Percentiles rank a stretch among this genome's conserved stretches.
Evolutionary conservation across 1,284 basidiomycete species (phyloP).

Genomic region (Exsudoporus floridanus): DNA sequence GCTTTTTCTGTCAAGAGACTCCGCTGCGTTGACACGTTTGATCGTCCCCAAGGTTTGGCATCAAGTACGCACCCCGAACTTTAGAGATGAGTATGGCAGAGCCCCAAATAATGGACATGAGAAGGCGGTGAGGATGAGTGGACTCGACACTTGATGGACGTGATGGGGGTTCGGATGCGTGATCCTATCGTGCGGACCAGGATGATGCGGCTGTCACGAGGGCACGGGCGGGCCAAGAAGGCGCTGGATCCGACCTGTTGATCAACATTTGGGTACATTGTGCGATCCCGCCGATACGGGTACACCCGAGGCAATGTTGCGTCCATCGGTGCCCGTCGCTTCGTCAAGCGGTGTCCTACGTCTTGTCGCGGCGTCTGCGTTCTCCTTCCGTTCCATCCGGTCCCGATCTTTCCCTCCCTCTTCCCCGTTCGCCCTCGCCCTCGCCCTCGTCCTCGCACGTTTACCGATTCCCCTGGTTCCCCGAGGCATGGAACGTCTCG

Average conservation of each 20-base stretch:
- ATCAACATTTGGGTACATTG: conserved; percentile 1
- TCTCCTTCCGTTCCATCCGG: conserved; percentile 1
- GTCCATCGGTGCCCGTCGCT: background rate
- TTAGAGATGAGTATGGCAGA: background rate
- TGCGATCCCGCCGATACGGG: background rate
- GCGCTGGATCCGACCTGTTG: background rate
- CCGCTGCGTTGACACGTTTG: conserved; percentile 9
- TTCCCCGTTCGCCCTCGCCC: too few relatives aligned
- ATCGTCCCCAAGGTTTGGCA: background rate
- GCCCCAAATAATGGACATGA: background rate
- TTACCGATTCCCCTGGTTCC: background rate
- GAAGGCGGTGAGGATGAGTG: background rate
- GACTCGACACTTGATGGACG: background rate
- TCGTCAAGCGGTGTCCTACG: background rate
- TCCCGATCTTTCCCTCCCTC: background rate
- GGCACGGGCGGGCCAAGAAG: background rate
- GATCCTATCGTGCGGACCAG: conserved; percentile 1
- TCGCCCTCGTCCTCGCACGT: background rate
- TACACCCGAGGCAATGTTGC: background rate
- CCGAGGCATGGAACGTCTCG: background rate
- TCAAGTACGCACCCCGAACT: background rate
- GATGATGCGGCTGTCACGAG: background rate
- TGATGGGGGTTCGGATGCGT: background rate
- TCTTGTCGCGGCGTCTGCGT: background rate
- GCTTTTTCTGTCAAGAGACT: background rate